Evolutionary conservation across 2,329 filamentous ascomycete genomes (phyloP).

Genomic region (Phoma herbarum): DNA sequence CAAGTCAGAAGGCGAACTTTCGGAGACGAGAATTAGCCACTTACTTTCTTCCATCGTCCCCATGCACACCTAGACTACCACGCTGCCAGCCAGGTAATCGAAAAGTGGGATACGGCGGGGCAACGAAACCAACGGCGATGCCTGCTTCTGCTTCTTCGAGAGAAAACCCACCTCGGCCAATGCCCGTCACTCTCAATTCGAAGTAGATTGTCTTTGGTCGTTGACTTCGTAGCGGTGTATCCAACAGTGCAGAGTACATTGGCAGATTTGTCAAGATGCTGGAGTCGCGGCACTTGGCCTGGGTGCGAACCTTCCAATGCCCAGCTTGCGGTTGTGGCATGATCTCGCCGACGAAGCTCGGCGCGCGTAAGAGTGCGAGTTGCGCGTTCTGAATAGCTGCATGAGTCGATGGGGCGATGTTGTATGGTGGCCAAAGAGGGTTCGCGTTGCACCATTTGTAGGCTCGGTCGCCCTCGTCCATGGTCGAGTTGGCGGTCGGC

Average conservation of each 20-base stretch:
- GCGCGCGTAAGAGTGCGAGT: constrained; percentile 53
- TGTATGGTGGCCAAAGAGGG: constrained; percentile 65
- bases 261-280: constrained; percentile 74
- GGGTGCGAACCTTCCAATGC: constrained; percentile 57
- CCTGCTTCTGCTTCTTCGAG: constrained; percentile 59
- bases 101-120: constrained; percentile 79
- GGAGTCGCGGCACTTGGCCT: constrained; percentile 61
- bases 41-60: constrained; percentile 79
- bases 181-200: constrained; percentile 67
- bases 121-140: constrained; percentile 74
- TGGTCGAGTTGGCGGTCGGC: constrained; percentile 73
- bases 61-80: constrained; percentile 77
- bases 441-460: constrained; percentile 71
- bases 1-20: neutral
- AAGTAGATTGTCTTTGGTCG: constrained; percentile 72
- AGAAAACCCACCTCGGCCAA: constrained; percentile 47
- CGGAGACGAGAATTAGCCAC: constrained; percentile 47
- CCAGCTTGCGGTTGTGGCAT: constrained; percentile 56
- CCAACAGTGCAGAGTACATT: constrained; percentile 67
- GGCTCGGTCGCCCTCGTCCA: constrained; percentile 69
- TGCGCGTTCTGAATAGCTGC: constrained; percentile 62
- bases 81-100: constrained; percentile 84
- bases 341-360: constrained; percentile 49
- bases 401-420: constrained; percentile 58
- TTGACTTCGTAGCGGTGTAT: constrained; percentile 66